These are phyloP conservation scores for Oehlia diaphana DNA, from an alignment of 192 early-diverging fungal genomes.

Conservation along the genomic window DNA sequence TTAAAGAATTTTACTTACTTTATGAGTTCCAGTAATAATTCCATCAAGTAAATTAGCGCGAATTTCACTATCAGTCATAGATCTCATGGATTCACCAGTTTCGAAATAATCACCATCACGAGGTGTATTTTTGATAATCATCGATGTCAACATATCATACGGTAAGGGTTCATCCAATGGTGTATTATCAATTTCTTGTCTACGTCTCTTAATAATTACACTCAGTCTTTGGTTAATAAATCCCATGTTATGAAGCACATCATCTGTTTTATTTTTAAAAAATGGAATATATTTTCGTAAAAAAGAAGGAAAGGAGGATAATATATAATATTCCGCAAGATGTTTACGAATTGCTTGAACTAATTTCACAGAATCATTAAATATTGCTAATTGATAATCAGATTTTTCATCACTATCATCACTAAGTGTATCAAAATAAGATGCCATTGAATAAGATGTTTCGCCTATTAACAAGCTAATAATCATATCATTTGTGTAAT, in stretches of 20 bases:
- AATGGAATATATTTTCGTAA: neutral
- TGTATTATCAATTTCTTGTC: no score
- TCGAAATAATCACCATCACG: neutral
- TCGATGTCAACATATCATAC: no score
- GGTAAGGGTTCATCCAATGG: no score
- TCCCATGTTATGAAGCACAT: no score
- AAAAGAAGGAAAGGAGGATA: neutral
- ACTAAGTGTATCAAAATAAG: no score
- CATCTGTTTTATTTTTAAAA: neutral
- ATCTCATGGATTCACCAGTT: neutral
- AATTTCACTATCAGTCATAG: slow-evolving; percentile 14
- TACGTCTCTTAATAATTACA: no score
- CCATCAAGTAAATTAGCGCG: slow-evolving; percentile 2
- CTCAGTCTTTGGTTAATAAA: no score
- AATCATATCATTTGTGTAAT: slow-evolving; percentile 9
- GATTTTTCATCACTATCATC: no score
- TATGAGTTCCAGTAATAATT: neutral
- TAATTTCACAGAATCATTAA: no score
- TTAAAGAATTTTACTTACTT: neutral
- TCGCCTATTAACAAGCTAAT: neutral
- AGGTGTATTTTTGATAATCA: slow-evolving; percentile 5
- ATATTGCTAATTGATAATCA: no score
- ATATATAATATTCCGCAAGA: neutral
- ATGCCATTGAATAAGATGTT: neutral
- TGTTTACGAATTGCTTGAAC: neutral